Evolutionary conservation across 352 stramenopile genomes (phyloP), one percentile per base, ranked within the genome.

Genomic region (Pythium insidiosum): DNA sequence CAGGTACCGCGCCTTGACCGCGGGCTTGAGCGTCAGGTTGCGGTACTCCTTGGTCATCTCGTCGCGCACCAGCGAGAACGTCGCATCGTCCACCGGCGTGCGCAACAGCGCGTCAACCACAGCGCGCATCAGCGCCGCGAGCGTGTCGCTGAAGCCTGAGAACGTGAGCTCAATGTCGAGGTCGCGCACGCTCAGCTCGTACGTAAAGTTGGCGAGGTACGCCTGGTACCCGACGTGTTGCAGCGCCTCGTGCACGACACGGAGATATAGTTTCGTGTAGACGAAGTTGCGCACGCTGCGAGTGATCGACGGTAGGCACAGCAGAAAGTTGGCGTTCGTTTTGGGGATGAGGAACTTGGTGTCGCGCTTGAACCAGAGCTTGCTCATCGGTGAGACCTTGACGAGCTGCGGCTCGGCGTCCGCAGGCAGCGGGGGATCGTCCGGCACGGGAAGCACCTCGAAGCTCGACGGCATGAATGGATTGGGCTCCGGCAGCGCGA

Each of bases 281-380:
- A 93, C 63, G 48, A 68, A 75, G 47, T 64, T 75, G 6, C 25
- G 20, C 22, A 79, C 59, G n/a, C 34, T 67, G 21, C 33, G 25
- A 1, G 64, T 81, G 37, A 83, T 47, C 11, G 58, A 61, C 11
- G 77, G 73, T 1, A 89, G 50, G 18, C 56, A 73, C 10, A 90
- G 20, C 7, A 88, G 55, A 26, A 88, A 81, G 36, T 66, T 79
- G 20, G 80, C 72, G 37, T 81, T 81, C 22, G 66, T 71, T 47
- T 79, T 80, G 25, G 81, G 81, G n/a, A 74, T 61, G 22, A 61
- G 49, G 47, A 94, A 94, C 19, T 43, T 66, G 18, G 46, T 31
- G 30, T 88, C 78, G 5, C 63, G 76, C 20, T 88, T 83, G 66
- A 76, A 91, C 73, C 80, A 92, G 21, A 91, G 61, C 47, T 84